phyloP scores from a whole-genome alignment of 441 rosid genomes.

The Adansonia madagascariensis region DNA sequence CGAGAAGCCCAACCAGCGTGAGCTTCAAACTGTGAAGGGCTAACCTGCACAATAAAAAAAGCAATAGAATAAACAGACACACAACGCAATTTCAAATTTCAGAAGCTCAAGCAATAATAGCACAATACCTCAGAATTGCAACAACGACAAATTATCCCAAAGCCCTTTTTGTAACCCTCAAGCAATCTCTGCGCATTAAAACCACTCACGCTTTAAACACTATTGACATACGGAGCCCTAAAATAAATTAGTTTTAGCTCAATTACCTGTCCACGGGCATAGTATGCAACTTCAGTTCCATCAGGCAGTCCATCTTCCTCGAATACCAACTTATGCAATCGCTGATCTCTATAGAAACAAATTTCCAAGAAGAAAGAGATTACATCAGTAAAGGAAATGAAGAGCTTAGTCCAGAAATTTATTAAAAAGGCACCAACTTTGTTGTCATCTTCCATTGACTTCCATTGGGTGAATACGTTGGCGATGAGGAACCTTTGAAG shows the following conservation, averaged over 20 bases:
- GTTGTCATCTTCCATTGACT: slow-evolving; percentile 53
- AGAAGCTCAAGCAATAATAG: slow-evolving; percentile 34
- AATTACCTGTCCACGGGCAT: slow-evolving; percentile 74
- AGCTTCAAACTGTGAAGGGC: slow-evolving; percentile 95
- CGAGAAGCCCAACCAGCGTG: slow-evolving; percentile 99
- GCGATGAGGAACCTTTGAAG: slow-evolving; percentile 35
- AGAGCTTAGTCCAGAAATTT: slow-evolving; percentile 6
- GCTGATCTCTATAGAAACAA: slow-evolving; percentile 61
- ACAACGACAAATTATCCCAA: slow-evolving; percentile 84
- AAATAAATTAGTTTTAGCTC: slow-evolving; percentile 29
- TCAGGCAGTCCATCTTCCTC: slow-evolving; percentile 80
- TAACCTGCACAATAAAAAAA: slow-evolving; percentile 64
- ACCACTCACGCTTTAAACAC: slow-evolving; percentile 31
- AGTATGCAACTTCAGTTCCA: slow-evolving; percentile 81
- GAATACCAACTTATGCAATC: slow-evolving; percentile 74
- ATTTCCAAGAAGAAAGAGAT: slow-evolving; percentile 22
- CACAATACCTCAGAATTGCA: slow-evolving; percentile 83
- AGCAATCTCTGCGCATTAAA: slow-evolving; percentile 77
- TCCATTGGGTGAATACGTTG: slow-evolving; percentile 39
- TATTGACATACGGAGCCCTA: slow-evolving; percentile 22
- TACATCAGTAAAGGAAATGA: slow-evolving; percentile 26
- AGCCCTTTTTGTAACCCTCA: slow-evolving; percentile 85
- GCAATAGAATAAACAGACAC: slow-evolving; percentile 16
- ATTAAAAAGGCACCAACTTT: slow-evolving; percentile 51
- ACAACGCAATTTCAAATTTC: slow-evolving; percentile 5